Evolutionary conservation across 129 eudicot genomes (phyloP).

Genomic region (Artemisia tridentata): DNA sequence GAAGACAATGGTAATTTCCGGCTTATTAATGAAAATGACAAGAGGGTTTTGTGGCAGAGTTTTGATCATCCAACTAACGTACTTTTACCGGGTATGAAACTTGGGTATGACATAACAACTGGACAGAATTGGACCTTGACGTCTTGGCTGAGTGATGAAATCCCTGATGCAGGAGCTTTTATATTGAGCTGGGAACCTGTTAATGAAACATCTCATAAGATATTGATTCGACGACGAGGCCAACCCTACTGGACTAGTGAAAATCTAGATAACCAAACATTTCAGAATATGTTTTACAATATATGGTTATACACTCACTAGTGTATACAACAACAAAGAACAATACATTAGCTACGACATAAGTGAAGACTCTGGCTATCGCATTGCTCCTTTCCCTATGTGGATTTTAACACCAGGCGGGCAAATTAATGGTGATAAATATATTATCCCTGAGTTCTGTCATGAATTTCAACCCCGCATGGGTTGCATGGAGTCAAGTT

Average conservation of each 20-base stretch:
- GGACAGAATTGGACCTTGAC: no score
- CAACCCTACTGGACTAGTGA: constrained; percentile 14
- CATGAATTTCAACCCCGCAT: constrained; percentile 4
- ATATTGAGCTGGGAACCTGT: no score
- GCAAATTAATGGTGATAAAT: background rate
- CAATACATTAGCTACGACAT: background rate
- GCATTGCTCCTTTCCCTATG: background rate
- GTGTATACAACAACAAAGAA: constrained; percentile 14
- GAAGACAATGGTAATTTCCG: no score
- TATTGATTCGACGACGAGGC: constrained; percentile 2
- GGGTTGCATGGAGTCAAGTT: constrained; percentile 17
- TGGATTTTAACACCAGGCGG: constrained; percentile 13
- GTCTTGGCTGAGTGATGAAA: no score
- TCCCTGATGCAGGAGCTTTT: no score
- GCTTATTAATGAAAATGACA: no score
- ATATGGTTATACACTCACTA: background rate
- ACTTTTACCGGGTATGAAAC: no score
- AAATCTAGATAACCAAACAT: background rate
- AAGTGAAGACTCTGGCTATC: background rate
- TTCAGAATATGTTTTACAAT: background rate
- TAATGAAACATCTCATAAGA: no score
- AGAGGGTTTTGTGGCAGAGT: no score
- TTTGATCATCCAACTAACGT: no score
- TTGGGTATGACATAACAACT: no score
- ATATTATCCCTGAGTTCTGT: constrained; percentile 6